phyloP scores from a whole-genome alignment of 768 basidiomycete species.

The Mycena galopus region DNA sequence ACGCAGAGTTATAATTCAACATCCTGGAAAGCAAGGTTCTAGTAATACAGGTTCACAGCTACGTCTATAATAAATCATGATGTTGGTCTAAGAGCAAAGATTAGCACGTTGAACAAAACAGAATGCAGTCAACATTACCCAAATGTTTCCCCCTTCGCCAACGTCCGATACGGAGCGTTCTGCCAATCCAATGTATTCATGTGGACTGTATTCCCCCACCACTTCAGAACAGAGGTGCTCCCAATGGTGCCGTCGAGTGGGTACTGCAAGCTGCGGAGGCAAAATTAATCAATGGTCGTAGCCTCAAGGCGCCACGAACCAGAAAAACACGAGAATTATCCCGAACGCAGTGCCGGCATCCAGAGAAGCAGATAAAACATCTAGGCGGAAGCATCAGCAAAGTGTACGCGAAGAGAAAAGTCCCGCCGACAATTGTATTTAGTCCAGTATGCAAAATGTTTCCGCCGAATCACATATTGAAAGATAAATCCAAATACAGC shows the following conservation, averaged over 20 bases:
- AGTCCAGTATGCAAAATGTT: slow-evolving; percentile 79
- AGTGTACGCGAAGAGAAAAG: background rate
- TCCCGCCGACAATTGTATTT: slow-evolving; percentile 77
- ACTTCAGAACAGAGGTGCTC: slow-evolving; percentile 48
- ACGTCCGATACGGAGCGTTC: slow-evolving; percentile 30
- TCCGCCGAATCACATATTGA: slow-evolving; percentile 76
- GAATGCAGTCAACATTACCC: slow-evolving; percentile 33
- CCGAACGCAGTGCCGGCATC: slow-evolving; percentile 81
- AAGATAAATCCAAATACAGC: slow-evolving; percentile 82
- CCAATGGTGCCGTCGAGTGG: slow-evolving; percentile 58
- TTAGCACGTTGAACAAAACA: background rate
- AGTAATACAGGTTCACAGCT: slow-evolving; percentile 21
- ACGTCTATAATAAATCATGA: slow-evolving; percentile 20
- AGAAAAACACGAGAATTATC: slow-evolving; percentile 76
- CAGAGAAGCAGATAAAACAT: slow-evolving; percentile 81
- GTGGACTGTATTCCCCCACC: slow-evolving; percentile 57
- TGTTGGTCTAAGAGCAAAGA: background rate
- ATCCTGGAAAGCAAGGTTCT: slow-evolving; percentile 17
- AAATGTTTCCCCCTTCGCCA: slow-evolving; percentile 43
- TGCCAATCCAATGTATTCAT: slow-evolving; percentile 45
- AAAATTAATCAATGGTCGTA: background rate
- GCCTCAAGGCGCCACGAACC: slow-evolving; percentile 53
- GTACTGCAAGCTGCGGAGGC: slow-evolving; percentile 56
- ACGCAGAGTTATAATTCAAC: too few relatives aligned
- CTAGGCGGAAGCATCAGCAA: slow-evolving; percentile 47